A percentile compares a stretch with the other conserved stretches of the same genome.
These are phyloP conservation scores for Cucumis melo DNA, from an alignment of 306 rosid species.

Conservation along the genomic window DNA sequence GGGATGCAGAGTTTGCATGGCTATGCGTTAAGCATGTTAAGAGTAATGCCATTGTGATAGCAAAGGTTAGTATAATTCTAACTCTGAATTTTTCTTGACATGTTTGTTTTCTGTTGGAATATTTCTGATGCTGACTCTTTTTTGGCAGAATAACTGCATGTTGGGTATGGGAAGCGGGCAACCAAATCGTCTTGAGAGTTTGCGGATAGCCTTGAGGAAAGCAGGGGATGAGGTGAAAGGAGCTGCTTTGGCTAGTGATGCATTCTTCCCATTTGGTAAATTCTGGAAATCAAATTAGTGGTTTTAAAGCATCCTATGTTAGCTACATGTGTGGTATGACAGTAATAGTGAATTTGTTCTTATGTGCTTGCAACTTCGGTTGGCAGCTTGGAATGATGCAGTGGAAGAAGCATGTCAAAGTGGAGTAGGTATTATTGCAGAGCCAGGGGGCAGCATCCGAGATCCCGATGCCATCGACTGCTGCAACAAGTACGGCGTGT, in stretches of 20 bases:
- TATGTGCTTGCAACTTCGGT: not conserved
- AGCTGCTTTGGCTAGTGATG: slow-evolving; percentile 92
- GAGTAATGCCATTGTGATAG: slow-evolving; percentile 88
- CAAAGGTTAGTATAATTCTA: slow-evolving; percentile 35
- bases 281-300: not conserved
- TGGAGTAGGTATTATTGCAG: slow-evolving; percentile 58
- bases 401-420: slow-evolving; percentile 90
- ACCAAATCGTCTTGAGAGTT: slow-evolving; percentile 83
- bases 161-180: slow-evolving; percentile 98
- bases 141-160: slow-evolving; percentile 71
- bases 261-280: slow-evolving; percentile 94
- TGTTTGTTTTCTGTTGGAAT: not conserved
- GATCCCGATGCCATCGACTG: slow-evolving; percentile 80
- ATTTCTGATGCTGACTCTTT: slow-evolving; percentile 9
- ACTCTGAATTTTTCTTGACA: not conserved
- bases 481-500: slow-evolving; percentile 75
- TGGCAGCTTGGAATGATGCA: slow-evolving; percentile 89
- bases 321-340: not conserved
- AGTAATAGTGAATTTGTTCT: not conserved
- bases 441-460: slow-evolving; percentile 86
- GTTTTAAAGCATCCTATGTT: not conserved
- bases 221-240: slow-evolving; percentile 87
- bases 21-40: slow-evolving; percentile 88
- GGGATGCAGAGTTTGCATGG: slow-evolving; percentile 79
- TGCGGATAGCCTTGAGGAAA: slow-evolving; percentile 72